A percentile compares a stretch with the other conserved stretches of the same genome.
These are phyloP conservation scores for Calonectria naviculata DNA, from an alignment of 2,329 filamentous ascomycete species.

Conservation along the genomic window DNA sequence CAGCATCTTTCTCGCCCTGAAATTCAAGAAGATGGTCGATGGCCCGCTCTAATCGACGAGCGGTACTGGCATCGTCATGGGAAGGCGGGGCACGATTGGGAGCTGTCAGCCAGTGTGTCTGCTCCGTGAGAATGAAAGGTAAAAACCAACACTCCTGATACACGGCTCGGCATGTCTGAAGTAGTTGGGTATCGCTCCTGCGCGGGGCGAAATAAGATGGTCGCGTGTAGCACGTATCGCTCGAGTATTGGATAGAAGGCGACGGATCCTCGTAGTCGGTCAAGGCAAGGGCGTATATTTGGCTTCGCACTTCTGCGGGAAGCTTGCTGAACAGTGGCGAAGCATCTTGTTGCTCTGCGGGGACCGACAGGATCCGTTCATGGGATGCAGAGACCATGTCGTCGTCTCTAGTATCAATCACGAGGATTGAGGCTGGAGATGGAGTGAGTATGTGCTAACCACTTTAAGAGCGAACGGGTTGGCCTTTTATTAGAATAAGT, in stretches of 20 bases:
- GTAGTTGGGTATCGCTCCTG: slow-evolving; percentile 49
- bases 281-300: slow-evolving; percentile 57
- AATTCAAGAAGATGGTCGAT: slow-evolving; percentile 32
- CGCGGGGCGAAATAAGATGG: slow-evolving; percentile 53
- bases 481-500: not conserved
- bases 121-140: slow-evolving; percentile 52
- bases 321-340: slow-evolving; percentile 50
- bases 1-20: slow-evolving; percentile 32
- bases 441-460: not conserved
- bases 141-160: slow-evolving; percentile 57
- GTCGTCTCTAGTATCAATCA: not conserved
- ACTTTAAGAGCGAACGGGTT: not conserved
- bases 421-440: not conserved
- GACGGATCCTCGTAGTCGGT: slow-evolving; percentile 50
- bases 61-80: slow-evolving; percentile 4
- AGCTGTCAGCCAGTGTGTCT: slow-evolving; percentile 51
- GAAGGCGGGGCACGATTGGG: slow-evolving; percentile 44
- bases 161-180: slow-evolving; percentile 54
- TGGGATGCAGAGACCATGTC: slow-evolving; percentile 2
- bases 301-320: slow-evolving; percentile 60
- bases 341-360: slow-evolving; percentile 14
- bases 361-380: slow-evolving; percentile 8
- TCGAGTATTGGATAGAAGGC: slow-evolving; percentile 37
- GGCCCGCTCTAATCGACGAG: not conserved
- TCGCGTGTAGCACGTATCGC: slow-evolving; percentile 50